Percentiles rank a stretch among this genome's conserved stretches.
Evolutionary conservation across 768 basidiomycete genomes (phyloP).

Genomic region (Amanita pallidorosea): DNA sequence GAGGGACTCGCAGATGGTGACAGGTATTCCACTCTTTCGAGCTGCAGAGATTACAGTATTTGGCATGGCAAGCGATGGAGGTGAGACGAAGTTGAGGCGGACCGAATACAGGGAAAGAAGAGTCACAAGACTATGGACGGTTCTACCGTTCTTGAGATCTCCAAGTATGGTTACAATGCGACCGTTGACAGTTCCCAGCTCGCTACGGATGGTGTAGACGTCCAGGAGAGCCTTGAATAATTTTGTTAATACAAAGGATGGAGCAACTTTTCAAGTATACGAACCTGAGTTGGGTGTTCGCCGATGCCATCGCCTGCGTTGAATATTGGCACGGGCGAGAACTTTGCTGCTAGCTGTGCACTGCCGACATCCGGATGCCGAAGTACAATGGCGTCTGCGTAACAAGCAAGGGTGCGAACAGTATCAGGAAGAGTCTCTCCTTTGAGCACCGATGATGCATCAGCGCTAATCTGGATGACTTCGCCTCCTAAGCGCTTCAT

Average conservation of each 20-base stretch:
- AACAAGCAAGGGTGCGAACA: conserved; percentile 88
- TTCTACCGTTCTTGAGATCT: conserved; percentile 96
- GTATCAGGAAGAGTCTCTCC: conserved; percentile 93
- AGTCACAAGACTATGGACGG: conserved; percentile 92
- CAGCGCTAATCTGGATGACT: conserved; percentile 76
- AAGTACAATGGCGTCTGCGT: conserved; percentile 89
- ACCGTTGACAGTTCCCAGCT: conserved; percentile 94
- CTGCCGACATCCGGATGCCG: conserved; percentile 93
- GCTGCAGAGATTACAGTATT: conserved; percentile 73
- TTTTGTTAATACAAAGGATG: background rate
- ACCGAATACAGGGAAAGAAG: conserved; percentile 88
- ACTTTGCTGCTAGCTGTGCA: conserved; percentile 93
- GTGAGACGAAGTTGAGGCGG: conserved; percentile 92
- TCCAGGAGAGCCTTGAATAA: conserved; percentile 64
- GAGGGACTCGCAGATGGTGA: conserved; percentile 75
- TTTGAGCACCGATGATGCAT: conserved; percentile 82
- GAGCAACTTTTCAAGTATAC: conserved; percentile 11
- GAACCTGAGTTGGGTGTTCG: conserved; percentile 91
- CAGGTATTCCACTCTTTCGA: conserved; percentile 70
- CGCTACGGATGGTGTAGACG: conserved; percentile 92
- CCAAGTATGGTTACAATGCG: conserved; percentile 88
- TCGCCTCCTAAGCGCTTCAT: conserved; percentile 98
- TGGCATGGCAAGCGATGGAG: conserved; percentile 82
- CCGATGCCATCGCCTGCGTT: conserved; percentile 97
- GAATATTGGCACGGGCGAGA: conserved; percentile 88